Base-by-base conservation (phyloP, 805 yeast species). In the Yarrowia hollandica region DNA sequence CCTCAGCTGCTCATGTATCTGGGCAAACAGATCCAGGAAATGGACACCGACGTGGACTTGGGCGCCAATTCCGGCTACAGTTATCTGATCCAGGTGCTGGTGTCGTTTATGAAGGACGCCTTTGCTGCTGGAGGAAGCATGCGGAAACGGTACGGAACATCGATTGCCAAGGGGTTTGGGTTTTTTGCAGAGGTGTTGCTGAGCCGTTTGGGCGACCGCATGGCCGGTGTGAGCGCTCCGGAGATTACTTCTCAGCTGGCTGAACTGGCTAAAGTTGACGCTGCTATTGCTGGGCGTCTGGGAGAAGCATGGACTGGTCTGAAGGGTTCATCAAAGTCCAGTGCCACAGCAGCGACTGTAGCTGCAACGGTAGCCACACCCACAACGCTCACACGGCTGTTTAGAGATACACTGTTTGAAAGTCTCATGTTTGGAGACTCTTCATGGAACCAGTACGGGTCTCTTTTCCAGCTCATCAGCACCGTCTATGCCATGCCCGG, bases 331-430 rank as follows among this genome's bases (percentile, higher is more conserved):
- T 11, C 25, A 0, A 50, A 33, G 42, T 4, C 44, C 6, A 25
- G n/a, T 4, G 26, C 58, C 2, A 35, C 44, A 14, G 39, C 58
- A 6, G 42, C 33, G 0, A 28, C 44, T 8, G 21, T 26, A 2
- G 58, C 58, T 1, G 44, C 33, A 1, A 52, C 58, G 14, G 44
- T 35, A 1, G 35, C 58, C 1, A 23, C 44, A 2, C 38, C 55
- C 2, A 52, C 58, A 1, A 52, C 56, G 12, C 58, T 60, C 9
- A 58, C 67, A 21, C 30, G 68, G 18, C 65, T 60, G 4, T 65
- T 59, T 26, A 58, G 67, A 25, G 52, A 66, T 41, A 25, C 62
- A 5, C 62, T 66, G 64, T 64, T 66, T 12, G 69, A 66, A 19
- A 62, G 64, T n/a, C 38, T 62, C 26, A 55, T 65, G 62, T 41